These are phyloP conservation scores for Umbilicaria muhlenbergii DNA, from an alignment of 495 filamentous ascomycete genomes.

Conservation along the genomic window DNA sequence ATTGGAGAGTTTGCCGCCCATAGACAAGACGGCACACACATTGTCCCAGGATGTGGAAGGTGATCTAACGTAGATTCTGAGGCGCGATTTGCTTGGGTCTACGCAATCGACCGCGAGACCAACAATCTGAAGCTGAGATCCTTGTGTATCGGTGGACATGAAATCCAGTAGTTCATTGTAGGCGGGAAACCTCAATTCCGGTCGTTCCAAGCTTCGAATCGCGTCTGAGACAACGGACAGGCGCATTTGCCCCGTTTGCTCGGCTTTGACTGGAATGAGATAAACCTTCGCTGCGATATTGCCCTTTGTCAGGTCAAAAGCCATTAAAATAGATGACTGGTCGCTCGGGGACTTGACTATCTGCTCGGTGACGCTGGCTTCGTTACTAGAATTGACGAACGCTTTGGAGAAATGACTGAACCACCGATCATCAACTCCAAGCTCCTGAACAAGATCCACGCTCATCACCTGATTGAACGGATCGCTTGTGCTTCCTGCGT, in stretches of 20 bases:
- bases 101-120: slow-evolving; percentile 22
- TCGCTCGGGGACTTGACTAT: background rate
- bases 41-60: slow-evolving; percentile 15
- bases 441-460: slow-evolving; percentile 2
- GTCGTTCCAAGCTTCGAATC: slow-evolving; percentile 2
- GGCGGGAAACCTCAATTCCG: too few species aligned
- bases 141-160: slow-evolving; percentile 5
- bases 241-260: background rate
- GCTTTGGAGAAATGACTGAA: slow-evolving; percentile 12
- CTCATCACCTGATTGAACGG: slow-evolving; percentile 10
- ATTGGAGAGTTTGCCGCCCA: slow-evolving; percentile 12
- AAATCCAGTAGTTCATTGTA: too few species aligned
- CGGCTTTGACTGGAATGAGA: slow-evolving; percentile 15
- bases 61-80: slow-evolving; percentile 23
- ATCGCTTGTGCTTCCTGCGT: slow-evolving; percentile 14
- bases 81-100: slow-evolving; percentile 13
- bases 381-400: background rate
- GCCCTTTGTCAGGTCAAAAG: slow-evolving; percentile 11
- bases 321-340: slow-evolving; percentile 11
- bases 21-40: slow-evolving; percentile 16
- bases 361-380: background rate
- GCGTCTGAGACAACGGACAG: slow-evolving; percentile 11
- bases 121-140: slow-evolving; percentile 11
- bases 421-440: slow-evolving; percentile 1
- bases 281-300: slow-evolving; percentile 12